Base-by-base conservation (phyloP, 176 grass and related monocot species). In the Eragrostis nindensis region DNA sequence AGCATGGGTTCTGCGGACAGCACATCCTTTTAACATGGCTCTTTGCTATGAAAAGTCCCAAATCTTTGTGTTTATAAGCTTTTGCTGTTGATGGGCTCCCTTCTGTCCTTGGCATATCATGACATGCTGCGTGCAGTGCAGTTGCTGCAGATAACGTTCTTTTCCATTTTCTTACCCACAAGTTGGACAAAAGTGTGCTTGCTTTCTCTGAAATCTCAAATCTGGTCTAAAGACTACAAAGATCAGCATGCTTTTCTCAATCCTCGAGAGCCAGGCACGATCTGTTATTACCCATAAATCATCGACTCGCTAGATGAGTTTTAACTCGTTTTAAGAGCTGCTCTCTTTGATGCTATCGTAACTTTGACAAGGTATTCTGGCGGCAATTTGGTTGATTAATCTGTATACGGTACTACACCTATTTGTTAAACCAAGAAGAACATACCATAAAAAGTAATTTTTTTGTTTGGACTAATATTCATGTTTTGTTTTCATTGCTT, bases 151-250 rank as follows among this genome's bases (percentile, higher is more conserved):
- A 24, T 40, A 49, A 73, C 79, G 41, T 74, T 44, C 81, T 75
- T 80, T 69, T n/a, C n/a, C n/a, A n/a, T n/a, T n/a, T n/a, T 80
- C 76, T 69, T 62, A 62, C 52, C 44, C 41, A 75, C 62, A 14
- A 54, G 7, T 52, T 42, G 68, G 59, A 39, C 84, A 66, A 73
- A 79, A 50, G 61, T 16, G 43, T 41, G 30, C 36, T 6, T 38
- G 17, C 39, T 21, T 8, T 67, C 61, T 2, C 16, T n/a, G n/a
- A n/a, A n/a, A n/a, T n/a, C n/a, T 16, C 47, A 40, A 15, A 54
- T 36, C 18, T 12, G 10, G 17, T 22, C 17, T 22, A 45, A 42
- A 60, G 21, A 14, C 10, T 61, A 21, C 39, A 44, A 68, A 54
- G 17, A 43, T 26, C 2, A 39, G 14, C 55, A 5, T 5, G 1